These are phyloP conservation scores for Syzygium aqueum DNA, from an alignment of 345 rosid genomes.

Conservation along the genomic window DNA sequence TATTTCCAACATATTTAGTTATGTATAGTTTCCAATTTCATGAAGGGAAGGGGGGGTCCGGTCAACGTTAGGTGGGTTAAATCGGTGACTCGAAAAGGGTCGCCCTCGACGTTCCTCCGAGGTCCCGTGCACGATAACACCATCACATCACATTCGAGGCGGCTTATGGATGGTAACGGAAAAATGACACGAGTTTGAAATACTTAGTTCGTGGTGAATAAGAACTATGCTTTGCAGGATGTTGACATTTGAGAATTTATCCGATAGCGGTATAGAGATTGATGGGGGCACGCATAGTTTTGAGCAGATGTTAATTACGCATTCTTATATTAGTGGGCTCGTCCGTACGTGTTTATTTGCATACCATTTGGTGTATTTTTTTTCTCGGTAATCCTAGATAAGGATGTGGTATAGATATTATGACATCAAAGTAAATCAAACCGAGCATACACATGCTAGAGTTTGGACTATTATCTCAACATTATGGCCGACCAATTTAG, in stretches of 20 bases:
- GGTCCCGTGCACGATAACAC: not conserved
- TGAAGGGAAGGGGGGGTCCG: not conserved
- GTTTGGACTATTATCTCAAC: not conserved
- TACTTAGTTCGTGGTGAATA: not conserved
- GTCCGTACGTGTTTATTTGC: not conserved
- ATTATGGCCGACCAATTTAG: not conserved
- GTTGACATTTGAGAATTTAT: not conserved
- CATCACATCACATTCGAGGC: not conserved
- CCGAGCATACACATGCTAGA: not conserved
- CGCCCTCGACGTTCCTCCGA: not conserved
- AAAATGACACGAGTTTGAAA: not conserved
- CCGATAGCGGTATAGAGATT: not conserved
- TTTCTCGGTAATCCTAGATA: not conserved
- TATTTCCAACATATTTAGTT: not conserved
- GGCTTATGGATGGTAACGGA: not conserved
- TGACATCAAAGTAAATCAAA: not conserved
- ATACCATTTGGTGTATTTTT: not conserved
- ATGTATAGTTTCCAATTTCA: not conserved
- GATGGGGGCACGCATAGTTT: not conserved
- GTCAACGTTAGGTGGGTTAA: not conserved
- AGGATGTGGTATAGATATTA: not conserved
- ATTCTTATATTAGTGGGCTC: not conserved
- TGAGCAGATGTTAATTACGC: not conserved
- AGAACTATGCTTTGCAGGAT: not conserved
- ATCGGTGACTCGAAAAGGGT: not conserved